Conservation (phyloP, 2,329 filamentous ascomycete species). For the Dactylellina drechsleri region DNA sequence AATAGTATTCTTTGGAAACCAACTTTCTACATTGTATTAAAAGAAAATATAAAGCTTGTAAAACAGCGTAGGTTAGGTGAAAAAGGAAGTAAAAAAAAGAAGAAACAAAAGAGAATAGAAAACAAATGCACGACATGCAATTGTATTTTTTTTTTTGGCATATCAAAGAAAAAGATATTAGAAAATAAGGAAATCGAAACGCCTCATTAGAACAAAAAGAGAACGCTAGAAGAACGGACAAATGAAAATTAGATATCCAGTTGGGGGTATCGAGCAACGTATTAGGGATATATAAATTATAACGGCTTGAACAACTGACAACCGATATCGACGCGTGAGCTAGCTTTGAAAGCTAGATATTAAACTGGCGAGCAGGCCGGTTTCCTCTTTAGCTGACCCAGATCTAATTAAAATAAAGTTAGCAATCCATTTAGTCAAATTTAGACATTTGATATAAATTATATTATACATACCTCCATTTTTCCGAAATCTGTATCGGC, state of each 20-base stretch:
- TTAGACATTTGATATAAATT: background rate
- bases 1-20: too few relatives aligned
- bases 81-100: too few relatives aligned
- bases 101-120: too few relatives aligned
- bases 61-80: too few relatives aligned
- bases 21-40: too few relatives aligned
- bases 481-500: constrained; percentile 85
- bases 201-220: background rate
- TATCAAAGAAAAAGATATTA: too few relatives aligned
- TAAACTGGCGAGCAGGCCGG: background rate
- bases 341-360: constrained; percentile 2
- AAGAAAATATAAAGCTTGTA: too few relatives aligned
- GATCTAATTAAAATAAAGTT: constrained; percentile 13
- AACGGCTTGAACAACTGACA: background rate
- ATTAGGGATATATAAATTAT: background rate
- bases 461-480: constrained; percentile 79
- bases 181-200: background rate
- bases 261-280: background rate
- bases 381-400: constrained; percentile 20
- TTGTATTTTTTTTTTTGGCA: too few relatives aligned
- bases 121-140: too few relatives aligned
- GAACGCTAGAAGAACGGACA: background rate
- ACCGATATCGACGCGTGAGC: background rate
- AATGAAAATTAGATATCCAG: constrained; percentile 2
- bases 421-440: background rate